phyloP scores from a whole-genome alignment of 2,329 filamentous ascomycete species.

The Helicocarpus griseus region DNA sequence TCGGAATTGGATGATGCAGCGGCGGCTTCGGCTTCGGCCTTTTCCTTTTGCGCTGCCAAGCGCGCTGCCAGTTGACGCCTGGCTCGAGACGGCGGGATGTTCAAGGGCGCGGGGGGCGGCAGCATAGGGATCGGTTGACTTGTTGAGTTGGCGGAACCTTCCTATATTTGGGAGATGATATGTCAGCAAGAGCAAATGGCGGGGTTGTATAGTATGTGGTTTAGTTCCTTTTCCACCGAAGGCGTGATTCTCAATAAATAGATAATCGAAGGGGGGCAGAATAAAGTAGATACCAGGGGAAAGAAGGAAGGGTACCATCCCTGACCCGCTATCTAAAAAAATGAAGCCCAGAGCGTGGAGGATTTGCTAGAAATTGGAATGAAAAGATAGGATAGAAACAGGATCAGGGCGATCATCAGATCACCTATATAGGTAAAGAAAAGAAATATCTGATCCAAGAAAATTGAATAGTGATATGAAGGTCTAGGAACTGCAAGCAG shows the following conservation, averaged over 20 bases:
- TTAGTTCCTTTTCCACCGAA: neutral
- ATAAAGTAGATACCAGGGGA: neutral
- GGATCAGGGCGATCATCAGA: constrained; percentile 5
- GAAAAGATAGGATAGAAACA: constrained; percentile 1
- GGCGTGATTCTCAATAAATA: neutral
- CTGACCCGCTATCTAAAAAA: neutral
- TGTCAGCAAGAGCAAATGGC: neutral
- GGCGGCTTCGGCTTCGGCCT: constrained; percentile 37
- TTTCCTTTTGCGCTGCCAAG: constrained; percentile 65
- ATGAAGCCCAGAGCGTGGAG: neutral
- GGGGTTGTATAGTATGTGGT: neutral
- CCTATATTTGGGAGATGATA: constrained; percentile 16
- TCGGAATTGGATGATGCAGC: constrained; percentile 16
- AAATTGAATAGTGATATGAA: constrained; percentile 12
- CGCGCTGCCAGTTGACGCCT: constrained; percentile 83
- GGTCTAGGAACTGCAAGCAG: constrained; percentile 10
- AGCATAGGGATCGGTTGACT: constrained; percentile 35
- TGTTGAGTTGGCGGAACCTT: constrained; percentile 23
- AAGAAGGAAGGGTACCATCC: neutral
- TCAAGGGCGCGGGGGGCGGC: constrained; percentile 65
- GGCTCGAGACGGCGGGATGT: constrained; percentile 76
- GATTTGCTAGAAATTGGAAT: neutral
- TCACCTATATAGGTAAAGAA: constrained; percentile 13
- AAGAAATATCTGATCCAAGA: constrained; percentile 10
- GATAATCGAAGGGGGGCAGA: neutral